These are phyloP conservation scores for Tylopilus balloui DNA, from an alignment of 768 basidiomycete genomes.

Conservation along the genomic window DNA sequence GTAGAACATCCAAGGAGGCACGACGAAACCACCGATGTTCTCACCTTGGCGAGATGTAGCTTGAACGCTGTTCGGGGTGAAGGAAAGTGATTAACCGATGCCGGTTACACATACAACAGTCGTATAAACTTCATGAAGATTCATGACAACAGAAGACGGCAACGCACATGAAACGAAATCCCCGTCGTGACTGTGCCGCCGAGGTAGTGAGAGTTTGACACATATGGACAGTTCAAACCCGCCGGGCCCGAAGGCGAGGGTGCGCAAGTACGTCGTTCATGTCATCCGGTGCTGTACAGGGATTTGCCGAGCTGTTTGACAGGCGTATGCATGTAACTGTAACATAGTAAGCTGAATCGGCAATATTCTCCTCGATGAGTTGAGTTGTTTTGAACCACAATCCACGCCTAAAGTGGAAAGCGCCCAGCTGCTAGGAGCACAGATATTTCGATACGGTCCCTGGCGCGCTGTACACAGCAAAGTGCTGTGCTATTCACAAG, in stretches of 20 bases:
- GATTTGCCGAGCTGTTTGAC: background rate
- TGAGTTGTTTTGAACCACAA: background rate
- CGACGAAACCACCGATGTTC: constrained; percentile 14
- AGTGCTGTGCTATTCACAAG: background rate
- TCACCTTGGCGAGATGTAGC: constrained; percentile 3
- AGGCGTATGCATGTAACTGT: background rate
- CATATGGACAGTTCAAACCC: background rate
- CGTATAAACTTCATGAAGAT: background rate
- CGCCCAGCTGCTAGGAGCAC: background rate
- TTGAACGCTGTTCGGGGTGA: constrained; percentile 1
- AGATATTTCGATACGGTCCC: background rate
- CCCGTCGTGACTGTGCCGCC: background rate
- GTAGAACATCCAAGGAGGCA: constrained; percentile 7
- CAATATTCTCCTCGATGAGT: background rate
- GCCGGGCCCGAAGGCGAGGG: background rate
- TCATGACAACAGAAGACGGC: constrained; percentile 7
- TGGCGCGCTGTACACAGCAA: constrained; percentile 13
- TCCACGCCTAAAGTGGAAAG: constrained; percentile 13
- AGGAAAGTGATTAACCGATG: constrained; percentile 5
- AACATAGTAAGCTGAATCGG: background rate
- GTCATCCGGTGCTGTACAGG: background rate
- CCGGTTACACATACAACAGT: background rate
- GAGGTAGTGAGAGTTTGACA: background rate
- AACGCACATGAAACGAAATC: constrained; percentile 9
- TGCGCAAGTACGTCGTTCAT: background rate